Conservation (phyloP, 2,329 filamentous ascomycete genomes). For the Elsinoe arachidis region DNA sequence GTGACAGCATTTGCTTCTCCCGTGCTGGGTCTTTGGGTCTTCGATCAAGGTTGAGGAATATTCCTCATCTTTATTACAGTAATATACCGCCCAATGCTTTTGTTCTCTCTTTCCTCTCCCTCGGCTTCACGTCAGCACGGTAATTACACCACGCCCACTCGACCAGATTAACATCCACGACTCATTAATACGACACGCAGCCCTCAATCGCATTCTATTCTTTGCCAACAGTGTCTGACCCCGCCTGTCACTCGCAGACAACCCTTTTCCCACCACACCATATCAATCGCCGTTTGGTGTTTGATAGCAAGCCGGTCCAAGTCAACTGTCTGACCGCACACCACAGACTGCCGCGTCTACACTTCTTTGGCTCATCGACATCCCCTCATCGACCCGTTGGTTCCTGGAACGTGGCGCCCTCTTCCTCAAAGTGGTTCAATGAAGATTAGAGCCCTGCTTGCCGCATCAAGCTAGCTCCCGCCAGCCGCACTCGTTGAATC, state of each 20-base stretch:
- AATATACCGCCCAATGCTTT: not conserved
- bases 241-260: not conserved
- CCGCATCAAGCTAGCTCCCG: constrained; percentile 4
- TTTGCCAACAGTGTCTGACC: not conserved
- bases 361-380: not conserved
- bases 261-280: not conserved
- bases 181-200: constrained; percentile 9
- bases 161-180: not conserved
- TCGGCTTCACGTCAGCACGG: constrained; percentile 3
- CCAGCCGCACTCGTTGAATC: constrained; percentile 1
- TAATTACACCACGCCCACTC: not conserved
- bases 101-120: too few species aligned
- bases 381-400: not conserved
- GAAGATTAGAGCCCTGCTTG: not conserved
- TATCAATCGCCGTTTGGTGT: constrained; percentile 8
- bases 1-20: constrained; percentile 7
- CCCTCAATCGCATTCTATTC: not conserved
- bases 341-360: not conserved
- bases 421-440: constrained; percentile 1
- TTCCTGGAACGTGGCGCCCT: constrained; percentile 9
- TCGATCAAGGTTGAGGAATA: constrained; percentile 3
- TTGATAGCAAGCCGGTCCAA: not conserved
- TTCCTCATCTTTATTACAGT: not conserved
- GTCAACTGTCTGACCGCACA: constrained; percentile 1
- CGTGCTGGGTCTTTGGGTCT: not conserved